A percentile compares a stretch with the other conserved stretches of the same genome.
These are phyloP conservation scores for Liquidambar formosana DNA, from an alignment of 164 flowering plant genomes.

Conservation along the genomic window DNA sequence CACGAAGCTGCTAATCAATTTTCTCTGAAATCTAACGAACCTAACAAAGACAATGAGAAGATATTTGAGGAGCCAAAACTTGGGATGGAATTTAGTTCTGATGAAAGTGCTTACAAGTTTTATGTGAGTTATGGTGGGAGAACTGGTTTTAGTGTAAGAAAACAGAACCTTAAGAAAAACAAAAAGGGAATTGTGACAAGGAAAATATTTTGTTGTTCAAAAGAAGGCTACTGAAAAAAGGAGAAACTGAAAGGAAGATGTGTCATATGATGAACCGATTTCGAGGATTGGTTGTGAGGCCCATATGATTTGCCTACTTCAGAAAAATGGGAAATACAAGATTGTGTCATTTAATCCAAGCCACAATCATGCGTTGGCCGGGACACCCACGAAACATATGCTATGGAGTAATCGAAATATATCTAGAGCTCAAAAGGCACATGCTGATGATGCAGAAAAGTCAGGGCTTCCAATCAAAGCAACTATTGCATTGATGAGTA, in stretches of 20 bases:
- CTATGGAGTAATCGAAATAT: neutral
- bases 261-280: neutral
- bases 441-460: conserved; percentile 4
- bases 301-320: too few species aligned
- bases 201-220: conserved; percentile 1
- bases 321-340: too few species aligned
- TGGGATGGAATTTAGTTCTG: neutral
- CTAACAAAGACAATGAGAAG: too few species aligned
- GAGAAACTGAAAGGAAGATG: neutral
- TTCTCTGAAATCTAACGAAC: too few species aligned
- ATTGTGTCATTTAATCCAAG: neutral
- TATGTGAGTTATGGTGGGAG: neutral
- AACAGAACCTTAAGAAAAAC: neutral
- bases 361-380: neutral
- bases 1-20: too few species aligned
- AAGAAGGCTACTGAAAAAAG: too few species aligned
- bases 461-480: neutral
- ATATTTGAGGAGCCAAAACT: too few species aligned
- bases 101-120: neutral
- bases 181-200: neutral
- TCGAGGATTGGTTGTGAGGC: too few species aligned
- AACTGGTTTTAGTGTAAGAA: neutral
- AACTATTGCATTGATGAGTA: conserved; percentile 3
- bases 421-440: conserved; percentile 4
- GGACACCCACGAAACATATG: neutral